These are phyloP conservation scores for Pyrus hybrid DNA, from an alignment of 331 rosid genomes.

Conservation along the genomic window DNA sequence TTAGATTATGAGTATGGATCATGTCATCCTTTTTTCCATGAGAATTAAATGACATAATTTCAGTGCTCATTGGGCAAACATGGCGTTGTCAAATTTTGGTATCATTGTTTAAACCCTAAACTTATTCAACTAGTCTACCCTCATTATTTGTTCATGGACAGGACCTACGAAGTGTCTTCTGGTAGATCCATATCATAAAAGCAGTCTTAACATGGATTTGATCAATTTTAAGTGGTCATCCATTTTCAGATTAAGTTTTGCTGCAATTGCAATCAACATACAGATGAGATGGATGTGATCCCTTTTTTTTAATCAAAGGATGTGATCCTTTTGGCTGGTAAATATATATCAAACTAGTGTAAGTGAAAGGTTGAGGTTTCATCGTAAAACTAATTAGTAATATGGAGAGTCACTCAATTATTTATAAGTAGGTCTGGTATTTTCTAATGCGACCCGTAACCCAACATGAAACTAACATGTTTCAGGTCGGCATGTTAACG, in stretches of 20 bases:
- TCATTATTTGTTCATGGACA: neutral
- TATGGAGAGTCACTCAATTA: no score
- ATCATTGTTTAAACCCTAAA: neutral
- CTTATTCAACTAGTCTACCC: neutral
- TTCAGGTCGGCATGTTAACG: no score
- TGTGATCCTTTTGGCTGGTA: neutral
- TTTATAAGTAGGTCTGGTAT: no score
- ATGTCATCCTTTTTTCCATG: no score
- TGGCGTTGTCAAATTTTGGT: neutral
- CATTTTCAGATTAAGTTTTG: neutral
- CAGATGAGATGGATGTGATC: neutral
- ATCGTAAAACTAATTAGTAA: no score
- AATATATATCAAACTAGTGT: no score
- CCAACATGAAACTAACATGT: no score
- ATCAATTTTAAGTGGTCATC: no score
- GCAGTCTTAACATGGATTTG: neutral
- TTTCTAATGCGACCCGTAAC: no score
- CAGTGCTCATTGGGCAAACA: neutral
- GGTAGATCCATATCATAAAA: neutral
- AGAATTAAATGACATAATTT: no score
- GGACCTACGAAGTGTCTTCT: neutral
- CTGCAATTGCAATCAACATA: neutral
- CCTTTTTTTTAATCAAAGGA: neutral
- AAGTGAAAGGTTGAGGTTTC: no score
- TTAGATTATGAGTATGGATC: neutral